Percentiles rank a stretch among this genome's conserved stretches.
These are phyloP conservation scores for Arachnopeziza araneosa DNA, from an alignment of 2,329 filamentous ascomycete species.

Conservation along the genomic window DNA sequence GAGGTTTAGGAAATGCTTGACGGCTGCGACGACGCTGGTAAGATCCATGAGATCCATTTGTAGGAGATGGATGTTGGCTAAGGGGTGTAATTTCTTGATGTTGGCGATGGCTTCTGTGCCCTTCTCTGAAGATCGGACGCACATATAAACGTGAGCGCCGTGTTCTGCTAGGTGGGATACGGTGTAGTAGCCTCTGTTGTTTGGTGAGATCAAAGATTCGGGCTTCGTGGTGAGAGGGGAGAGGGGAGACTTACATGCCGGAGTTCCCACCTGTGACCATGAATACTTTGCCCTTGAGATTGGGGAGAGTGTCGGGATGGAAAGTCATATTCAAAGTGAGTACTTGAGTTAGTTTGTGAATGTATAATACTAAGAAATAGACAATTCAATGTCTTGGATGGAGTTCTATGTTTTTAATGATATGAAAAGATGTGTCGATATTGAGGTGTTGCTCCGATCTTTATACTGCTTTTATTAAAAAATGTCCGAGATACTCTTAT, in stretches of 20 bases:
- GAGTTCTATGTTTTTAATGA: too few relatives aligned
- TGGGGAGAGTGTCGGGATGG: conserved; percentile 17
- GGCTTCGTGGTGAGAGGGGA: neutral
- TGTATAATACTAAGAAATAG: neutral
- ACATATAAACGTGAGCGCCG: conserved; percentile 23
- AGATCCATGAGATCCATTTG: conserved; percentile 34
- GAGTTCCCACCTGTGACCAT: conserved; percentile 28
- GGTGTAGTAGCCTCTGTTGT: conserved; percentile 38
- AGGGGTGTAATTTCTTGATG: conserved; percentile 15
- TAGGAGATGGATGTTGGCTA: conserved; percentile 25
- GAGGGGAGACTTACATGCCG: conserved; percentile 24
- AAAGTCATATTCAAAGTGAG: conserved; percentile 13
- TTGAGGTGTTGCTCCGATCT: conserved; percentile 14
- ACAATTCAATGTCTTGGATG: too few relatives aligned
- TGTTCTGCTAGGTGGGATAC: conserved; percentile 29
- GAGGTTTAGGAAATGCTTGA: conserved; percentile 15
- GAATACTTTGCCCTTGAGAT: conserved; percentile 17
- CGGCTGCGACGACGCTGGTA: conserved; percentile 30
- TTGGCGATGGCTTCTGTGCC: conserved; percentile 15
- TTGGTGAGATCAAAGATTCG: neutral
- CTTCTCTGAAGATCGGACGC: conserved; percentile 16
- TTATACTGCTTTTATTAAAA: conserved; percentile 25
- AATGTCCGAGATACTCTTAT: conserved; percentile 8
- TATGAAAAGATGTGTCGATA: conserved; percentile 10
- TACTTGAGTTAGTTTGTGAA: too few relatives aligned